phyloP scores from a whole-genome alignment of 2,329 filamentous ascomycete species.

The Exophiala dermatitidis region DNA sequence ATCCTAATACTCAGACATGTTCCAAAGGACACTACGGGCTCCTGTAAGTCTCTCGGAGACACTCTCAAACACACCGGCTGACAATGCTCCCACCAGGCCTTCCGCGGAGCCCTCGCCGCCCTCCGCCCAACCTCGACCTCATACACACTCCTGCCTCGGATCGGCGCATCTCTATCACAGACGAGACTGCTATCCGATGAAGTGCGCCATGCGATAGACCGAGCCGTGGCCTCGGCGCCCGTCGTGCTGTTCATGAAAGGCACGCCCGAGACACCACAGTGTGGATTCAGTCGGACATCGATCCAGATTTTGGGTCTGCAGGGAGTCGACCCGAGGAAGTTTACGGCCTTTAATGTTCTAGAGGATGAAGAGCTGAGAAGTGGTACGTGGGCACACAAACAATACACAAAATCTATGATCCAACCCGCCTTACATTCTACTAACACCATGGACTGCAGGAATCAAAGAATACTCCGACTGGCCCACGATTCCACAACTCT shows the following conservation, averaged over 20 bases:
- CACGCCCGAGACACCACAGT: conserved; percentile 90
- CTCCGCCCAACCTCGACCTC: conserved; percentile 25
- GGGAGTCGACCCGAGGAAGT: conserved; percentile 90
- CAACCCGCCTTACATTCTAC: too few species aligned
- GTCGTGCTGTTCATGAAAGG: conserved; percentile 99
- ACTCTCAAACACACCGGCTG: background rate
- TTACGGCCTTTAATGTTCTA: conserved; percentile 95
- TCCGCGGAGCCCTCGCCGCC: conserved; percentile 21
- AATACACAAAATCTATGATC: too few species aligned
- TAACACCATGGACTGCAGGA: conserved; percentile 45
- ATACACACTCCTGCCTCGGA: conserved; percentile 31
- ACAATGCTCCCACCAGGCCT: conserved; percentile 12
- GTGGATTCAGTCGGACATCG: conserved; percentile 88
- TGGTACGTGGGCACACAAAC: conserved; percentile 46
- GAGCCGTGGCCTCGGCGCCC: conserved; percentile 76
- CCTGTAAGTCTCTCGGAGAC: conserved; percentile 6
- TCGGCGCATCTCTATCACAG: conserved; percentile 20
- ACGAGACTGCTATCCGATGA: conserved; percentile 66
- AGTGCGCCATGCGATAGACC: conserved; percentile 77
- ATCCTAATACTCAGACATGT: background rate
- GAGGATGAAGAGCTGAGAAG: conserved; percentile 80
- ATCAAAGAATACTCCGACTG: conserved; percentile 99
- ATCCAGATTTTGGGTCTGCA: conserved; percentile 94
- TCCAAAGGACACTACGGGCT: conserved; percentile 13
- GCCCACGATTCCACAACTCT: conserved; percentile 97